Evolutionary conservation across 345 rosid species (phyloP), one percentile per base, ranked within the genome.

Genomic region (Cardamine resedifolia): DNA sequence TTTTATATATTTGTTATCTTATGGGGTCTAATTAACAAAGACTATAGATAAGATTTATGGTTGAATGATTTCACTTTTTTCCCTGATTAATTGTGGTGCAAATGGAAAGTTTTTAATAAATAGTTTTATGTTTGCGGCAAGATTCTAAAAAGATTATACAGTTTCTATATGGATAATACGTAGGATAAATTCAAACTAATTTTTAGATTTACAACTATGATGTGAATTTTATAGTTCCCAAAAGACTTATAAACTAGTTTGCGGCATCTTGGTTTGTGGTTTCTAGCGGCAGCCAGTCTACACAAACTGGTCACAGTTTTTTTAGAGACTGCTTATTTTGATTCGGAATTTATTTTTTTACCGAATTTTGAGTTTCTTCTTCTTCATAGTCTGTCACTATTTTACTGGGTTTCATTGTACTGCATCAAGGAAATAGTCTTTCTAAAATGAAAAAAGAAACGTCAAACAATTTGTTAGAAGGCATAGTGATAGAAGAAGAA

Each of bases 61-160:
- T 67, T 61, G 8, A 18, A 51, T 52, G 63, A 43, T 52, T 68
- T 45, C 41, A 51, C 23, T 16, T 33, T 66, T 61, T 10, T n/a
- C n/a, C n/a, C 61, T 49, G 36, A 66, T 59, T 50, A 41, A 39
- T 59, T 74, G 48, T 59, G 62, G 78, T 60, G 73, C 61, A 58
- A 2, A 50, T 58, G 36, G 41, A 50, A 49, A 58, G 28, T 27
- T 47, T 65, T 12, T 36, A 19, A 4, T 6, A n/a, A 6, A 10
- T 70, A 24, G n/a, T 43, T 27, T 28, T 19, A 28, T 43, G 23
- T 43, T 56, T 63, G 11, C 7, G 52, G 24, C 53, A 44, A 15
- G 19, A 43, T 11, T 62, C 24, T 26, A n/a, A 27, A 12, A 33
- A 58, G 11, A 10, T 21, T 6, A 20, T 6, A 5, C 63, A 55